phyloP scores from a whole-genome alignment of 257 asterid species.

The Solanum commersonii region DNA sequence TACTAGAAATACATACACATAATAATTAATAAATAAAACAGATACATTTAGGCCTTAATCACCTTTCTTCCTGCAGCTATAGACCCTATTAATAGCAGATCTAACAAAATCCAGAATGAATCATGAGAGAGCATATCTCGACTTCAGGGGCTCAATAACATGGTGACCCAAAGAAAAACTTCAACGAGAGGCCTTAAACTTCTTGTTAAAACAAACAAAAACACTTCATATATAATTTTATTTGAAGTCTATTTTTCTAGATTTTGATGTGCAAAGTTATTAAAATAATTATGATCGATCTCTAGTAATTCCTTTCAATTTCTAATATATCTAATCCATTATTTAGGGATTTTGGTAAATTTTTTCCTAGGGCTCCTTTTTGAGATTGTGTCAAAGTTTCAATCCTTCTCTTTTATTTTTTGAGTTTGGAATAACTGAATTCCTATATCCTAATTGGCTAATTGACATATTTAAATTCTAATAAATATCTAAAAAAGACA shows the following conservation, averaged over 20 bases:
- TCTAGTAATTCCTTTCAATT: not conserved
- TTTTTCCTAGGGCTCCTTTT: not conserved
- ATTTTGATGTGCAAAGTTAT: not conserved
- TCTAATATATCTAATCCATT: not conserved
- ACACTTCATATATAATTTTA: not conserved
- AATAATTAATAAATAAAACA: too few relatives aligned
- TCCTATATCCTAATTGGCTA: not conserved
- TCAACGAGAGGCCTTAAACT: not conserved
- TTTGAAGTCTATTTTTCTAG: not conserved
- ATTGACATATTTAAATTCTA: not conserved
- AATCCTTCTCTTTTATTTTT: not conserved
- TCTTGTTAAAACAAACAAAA: not conserved
- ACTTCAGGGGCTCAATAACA: not conserved
- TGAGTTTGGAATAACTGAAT: not conserved
- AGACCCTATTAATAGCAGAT: too few relatives aligned
- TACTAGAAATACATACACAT: too few relatives aligned
- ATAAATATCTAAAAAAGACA: not conserved
- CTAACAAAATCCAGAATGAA: not conserved
- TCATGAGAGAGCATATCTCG: not conserved
- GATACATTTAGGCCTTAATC: too few relatives aligned
- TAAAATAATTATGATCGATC: not conserved
- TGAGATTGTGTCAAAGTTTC: not conserved
- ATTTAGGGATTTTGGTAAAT: not conserved
- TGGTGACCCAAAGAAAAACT: not conserved
- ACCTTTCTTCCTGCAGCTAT: too few relatives aligned